These are phyloP conservation scores for Diplocarpon mali DNA, from an alignment of 2,329 filamentous ascomycete species.

Conservation along the genomic window DNA sequence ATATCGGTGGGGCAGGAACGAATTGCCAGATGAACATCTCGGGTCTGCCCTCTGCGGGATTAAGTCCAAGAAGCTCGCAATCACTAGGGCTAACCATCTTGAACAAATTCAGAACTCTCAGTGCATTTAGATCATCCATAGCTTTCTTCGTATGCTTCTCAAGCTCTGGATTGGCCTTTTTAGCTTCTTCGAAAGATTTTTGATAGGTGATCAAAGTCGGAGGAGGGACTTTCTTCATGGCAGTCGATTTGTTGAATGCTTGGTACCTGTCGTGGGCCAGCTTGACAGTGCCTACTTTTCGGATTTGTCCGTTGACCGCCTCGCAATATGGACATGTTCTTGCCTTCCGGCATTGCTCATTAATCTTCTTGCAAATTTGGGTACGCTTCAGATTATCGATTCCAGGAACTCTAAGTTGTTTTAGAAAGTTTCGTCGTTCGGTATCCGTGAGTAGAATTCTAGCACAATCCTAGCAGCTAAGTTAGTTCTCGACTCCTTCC, in stretches of 20 bases:
- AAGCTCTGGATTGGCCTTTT: slow-evolving; percentile 66
- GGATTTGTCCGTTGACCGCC: slow-evolving; percentile 79
- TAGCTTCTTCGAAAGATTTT: slow-evolving; percentile 70
- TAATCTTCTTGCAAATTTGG: slow-evolving; percentile 78
- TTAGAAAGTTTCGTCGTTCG: slow-evolving; percentile 68
- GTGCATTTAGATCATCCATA: slow-evolving; percentile 85
- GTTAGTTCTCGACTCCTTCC: slow-evolving; percentile 9
- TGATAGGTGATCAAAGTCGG: slow-evolving; percentile 77
- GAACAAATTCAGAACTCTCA: slow-evolving; percentile 83
- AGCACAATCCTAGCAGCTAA: slow-evolving; percentile 54
- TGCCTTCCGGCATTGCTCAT: slow-evolving; percentile 79
- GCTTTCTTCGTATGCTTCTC: slow-evolving; percentile 89
- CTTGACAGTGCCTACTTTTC: slow-evolving; percentile 87
- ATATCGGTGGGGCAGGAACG: slow-evolving; percentile 85
- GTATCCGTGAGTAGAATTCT: slow-evolving; percentile 71
- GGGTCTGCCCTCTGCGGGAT: slow-evolving; percentile 75
- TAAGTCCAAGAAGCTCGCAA: slow-evolving; percentile 82
- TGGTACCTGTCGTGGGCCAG: slow-evolving; percentile 89
- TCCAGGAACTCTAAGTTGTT: slow-evolving; percentile 65
- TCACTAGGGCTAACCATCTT: slow-evolving; percentile 75
- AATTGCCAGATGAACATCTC: slow-evolving; percentile 99
- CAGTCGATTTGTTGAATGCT: slow-evolving; percentile 77
- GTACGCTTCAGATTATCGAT: slow-evolving; percentile 79
- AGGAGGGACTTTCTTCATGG: slow-evolving; percentile 73
- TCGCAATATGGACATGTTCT: slow-evolving; percentile 73